Evolutionary conservation across 768 basidiomycete species (phyloP).

Genomic region (Auricularia sp.): DNA sequence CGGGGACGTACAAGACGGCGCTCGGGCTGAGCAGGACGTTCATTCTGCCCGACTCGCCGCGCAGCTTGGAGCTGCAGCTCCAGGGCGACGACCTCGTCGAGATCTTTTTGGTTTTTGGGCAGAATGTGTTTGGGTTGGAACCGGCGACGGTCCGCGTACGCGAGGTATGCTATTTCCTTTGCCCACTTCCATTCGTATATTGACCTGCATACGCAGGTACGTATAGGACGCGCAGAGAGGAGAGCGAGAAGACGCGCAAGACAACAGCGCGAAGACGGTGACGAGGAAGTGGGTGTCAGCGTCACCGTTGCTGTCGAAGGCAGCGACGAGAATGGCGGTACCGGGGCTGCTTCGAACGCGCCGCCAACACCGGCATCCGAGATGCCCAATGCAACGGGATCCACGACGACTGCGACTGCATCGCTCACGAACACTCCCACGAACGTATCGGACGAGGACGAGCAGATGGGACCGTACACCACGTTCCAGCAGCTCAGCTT

Average conservation of each 20-base stretch:
- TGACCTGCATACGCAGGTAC: neutral
- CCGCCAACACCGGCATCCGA: constrained; percentile 30
- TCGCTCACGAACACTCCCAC: constrained; percentile 60
- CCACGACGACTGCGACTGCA: constrained; percentile 34
- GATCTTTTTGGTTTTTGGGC: constrained; percentile 81
- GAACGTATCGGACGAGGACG: constrained; percentile 34
- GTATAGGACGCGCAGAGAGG: constrained; percentile 14
- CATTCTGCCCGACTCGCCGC: constrained; percentile 83
- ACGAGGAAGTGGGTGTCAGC: constrained; percentile 42
- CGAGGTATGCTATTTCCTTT: constrained; percentile 40
- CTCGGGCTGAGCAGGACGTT: constrained; percentile 86
- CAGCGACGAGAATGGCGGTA: constrained; percentile 23
- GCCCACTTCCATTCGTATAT: neutral
- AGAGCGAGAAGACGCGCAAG: neutral
- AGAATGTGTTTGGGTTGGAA: constrained; percentile 87
- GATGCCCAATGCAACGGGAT: constrained; percentile 27
- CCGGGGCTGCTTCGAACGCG: constrained; percentile 25
- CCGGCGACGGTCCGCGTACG: constrained; percentile 91
- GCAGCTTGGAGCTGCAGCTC: constrained; percentile 69
- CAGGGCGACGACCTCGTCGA: constrained; percentile 91
- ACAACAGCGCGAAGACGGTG: constrained; percentile 19
- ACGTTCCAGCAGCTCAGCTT: constrained; percentile 87
- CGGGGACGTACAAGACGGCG: constrained; percentile 83
- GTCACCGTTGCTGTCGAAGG: constrained; percentile 46
- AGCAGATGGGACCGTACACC: constrained; percentile 70